Evolutionary conservation across 208 protist species (phyloP).

Genomic region (Vickermania spadyakhi): DNA sequence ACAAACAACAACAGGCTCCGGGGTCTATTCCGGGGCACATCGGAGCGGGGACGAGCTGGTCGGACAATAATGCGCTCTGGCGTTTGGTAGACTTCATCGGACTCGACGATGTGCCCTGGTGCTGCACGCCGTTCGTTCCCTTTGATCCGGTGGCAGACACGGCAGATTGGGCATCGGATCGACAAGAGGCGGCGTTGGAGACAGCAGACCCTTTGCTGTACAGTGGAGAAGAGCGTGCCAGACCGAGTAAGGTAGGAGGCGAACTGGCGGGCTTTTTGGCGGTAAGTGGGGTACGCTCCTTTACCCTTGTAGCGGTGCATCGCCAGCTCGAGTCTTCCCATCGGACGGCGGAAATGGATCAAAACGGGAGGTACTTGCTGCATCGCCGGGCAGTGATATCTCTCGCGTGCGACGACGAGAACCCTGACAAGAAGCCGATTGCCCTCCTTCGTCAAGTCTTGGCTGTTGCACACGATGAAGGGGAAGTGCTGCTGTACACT

Average conservation of each 20-base stretch:
- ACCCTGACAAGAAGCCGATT: slow-evolving; percentile 85
- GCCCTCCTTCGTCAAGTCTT: slow-evolving; percentile 40
- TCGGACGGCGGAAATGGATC: neutral
- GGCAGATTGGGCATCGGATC: neutral
- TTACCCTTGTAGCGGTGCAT: slow-evolving; percentile 43
- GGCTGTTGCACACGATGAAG: slow-evolving; percentile 64
- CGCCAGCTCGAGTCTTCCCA: slow-evolving; percentile 5
- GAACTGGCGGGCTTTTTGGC: slow-evolving; percentile 48
- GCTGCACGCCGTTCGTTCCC: slow-evolving; percentile 46
- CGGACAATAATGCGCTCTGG: slow-evolving; percentile 20
- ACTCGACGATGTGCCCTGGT: slow-evolving; percentile 73
- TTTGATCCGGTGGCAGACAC: slow-evolving; percentile 13
- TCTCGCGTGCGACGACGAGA: slow-evolving; percentile 43
- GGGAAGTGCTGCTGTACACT: slow-evolving; percentile 40
- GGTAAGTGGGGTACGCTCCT: slow-evolving; percentile 58
- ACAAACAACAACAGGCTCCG: neutral
- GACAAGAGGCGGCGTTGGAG: neutral
- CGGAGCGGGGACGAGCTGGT: neutral
- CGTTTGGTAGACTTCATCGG: slow-evolving; percentile 36
- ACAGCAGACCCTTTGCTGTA: neutral
- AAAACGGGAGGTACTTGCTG: slow-evolving; percentile 12
- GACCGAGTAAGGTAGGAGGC: slow-evolving; percentile 7
- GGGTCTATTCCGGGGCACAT: neutral
- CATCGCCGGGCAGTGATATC: slow-evolving; percentile 34
- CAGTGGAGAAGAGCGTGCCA: neutral